A percentile compares a stretch with the other conserved stretches of the same genome.
These are phyloP conservation scores for Stellera chamaejasme DNA, from an alignment of 345 rosid genomes.

Conservation along the genomic window DNA sequence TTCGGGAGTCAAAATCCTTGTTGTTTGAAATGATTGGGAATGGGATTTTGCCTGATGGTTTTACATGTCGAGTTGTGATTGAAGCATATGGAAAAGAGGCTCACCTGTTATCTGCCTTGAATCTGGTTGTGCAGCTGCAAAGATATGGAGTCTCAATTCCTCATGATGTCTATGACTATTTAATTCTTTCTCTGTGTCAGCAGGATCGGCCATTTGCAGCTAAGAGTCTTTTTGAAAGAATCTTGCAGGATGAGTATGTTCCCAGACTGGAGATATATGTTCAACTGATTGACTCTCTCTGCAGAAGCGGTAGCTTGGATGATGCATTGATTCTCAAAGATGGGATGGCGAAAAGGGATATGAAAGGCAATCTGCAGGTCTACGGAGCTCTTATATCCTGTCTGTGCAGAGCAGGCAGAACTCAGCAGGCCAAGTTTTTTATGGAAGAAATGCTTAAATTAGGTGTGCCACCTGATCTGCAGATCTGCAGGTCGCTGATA, in stretches of 20 bases:
- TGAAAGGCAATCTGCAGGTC: constrained; percentile 19
- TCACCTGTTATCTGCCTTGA: constrained; percentile 60
- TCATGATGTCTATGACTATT: constrained; percentile 34
- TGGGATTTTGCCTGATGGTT: constrained; percentile 46
- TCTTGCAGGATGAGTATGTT: constrained; percentile 29
- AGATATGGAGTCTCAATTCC: constrained; percentile 42
- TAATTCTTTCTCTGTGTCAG: constrained; percentile 47
- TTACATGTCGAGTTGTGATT: constrained; percentile 48
- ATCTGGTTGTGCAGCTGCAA: constrained; percentile 60
- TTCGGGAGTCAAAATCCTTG: constrained; percentile 50
- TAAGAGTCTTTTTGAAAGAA: constrained; percentile 49
- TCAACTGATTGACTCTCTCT: constrained; percentile 48
- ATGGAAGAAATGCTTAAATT: constrained; percentile 52
- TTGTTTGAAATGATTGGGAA: constrained; percentile 61
- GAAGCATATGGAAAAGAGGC: constrained; percentile 54
- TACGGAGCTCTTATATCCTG: constrained; percentile 52
- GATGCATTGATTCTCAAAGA: constrained; percentile 53
- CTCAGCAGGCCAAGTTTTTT: constrained; percentile 44
- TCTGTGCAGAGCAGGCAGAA: constrained; percentile 43
- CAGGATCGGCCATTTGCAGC: constrained; percentile 83
- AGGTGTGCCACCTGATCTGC: constrained; percentile 41
- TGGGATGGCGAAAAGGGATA: constrained; percentile 30
- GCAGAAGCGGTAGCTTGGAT: constrained; percentile 26
- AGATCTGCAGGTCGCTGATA: constrained; percentile 47
- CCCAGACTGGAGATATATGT: constrained; percentile 33